Evolutionary conservation across 148 eudicot genomes (phyloP).

Genomic region (Rhododendron ovatum): DNA sequence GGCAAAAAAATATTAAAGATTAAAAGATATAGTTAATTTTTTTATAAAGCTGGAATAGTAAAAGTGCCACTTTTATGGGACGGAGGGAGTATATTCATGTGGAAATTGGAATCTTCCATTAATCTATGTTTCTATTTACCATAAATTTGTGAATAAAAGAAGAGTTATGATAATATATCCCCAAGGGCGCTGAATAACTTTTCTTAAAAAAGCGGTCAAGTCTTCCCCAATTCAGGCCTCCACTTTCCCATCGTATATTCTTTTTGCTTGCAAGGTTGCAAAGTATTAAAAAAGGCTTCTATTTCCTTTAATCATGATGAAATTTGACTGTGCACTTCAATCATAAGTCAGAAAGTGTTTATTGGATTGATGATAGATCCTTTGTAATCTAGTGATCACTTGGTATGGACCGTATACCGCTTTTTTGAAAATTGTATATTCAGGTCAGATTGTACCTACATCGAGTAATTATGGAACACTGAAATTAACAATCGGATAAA

Average conservation of each 20-base stretch:
- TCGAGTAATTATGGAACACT: too few relatives aligned
- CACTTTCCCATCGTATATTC: neutral
- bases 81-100: neutral
- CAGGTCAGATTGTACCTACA: fast-evolving
- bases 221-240: neutral
- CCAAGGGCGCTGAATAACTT: neutral
- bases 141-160: neutral
- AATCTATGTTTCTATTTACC: neutral
- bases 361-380: neutral
- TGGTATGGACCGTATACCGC: neutral
- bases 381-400: neutral
- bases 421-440: too few relatives aligned
- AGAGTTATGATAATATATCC: neutral
- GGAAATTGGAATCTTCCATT: neutral
- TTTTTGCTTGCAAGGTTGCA: neutral
- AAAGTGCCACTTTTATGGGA: too few relatives aligned
- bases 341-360: neutral
- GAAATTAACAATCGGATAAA: too few relatives aligned
- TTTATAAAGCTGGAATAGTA: too few relatives aligned
- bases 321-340: neutral
- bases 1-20: too few relatives aligned
- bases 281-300: neutral
- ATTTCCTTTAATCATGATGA: neutral
- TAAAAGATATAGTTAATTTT: too few relatives aligned
- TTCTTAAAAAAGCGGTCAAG: neutral